Base-by-base conservation (phyloP, 768 basidiomycete species). In the Pholiota microspora region DNA sequence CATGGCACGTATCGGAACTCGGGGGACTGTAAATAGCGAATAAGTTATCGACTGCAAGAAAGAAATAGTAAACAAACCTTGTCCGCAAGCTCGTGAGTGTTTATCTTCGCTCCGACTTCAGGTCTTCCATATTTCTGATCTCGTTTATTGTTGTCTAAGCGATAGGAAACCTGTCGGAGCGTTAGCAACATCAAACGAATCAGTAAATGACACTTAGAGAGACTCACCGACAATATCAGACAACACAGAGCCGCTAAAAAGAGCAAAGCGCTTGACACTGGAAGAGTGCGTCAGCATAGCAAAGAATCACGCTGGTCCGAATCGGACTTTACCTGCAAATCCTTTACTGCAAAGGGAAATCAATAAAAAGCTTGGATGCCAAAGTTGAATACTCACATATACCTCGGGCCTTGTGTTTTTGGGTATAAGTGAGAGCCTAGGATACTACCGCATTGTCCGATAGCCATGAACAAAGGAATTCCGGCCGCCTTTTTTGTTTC, bases 401-500 rank as follows among this genome's bases (percentile, higher is more conserved):
- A 91, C 34, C 70, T 69, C 1, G 89, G 89, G 0, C 82, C 81
- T 34, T 89, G 82, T 0, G 76, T 74, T 13, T 76, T 70, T 0
- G 88, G 89, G 67, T 82, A 90, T 10, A 91, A 71, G 55, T 89
- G 86, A 0, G 87, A 79, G n/a, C 87, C 88, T n/a, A 88, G 73
- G 45, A 89, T 70, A 56, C 87, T 87, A 10, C 88, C 89, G 48
- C 86, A 83, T 63, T 91, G 89, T 0, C 89, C 89, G 32, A 91
- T 88, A 9, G 86, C 79, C 83, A 89, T 89, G 64, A 89, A 89
- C 70, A 88, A 77, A 7, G 87, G 86, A 28, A 89, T 85, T 0
- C 88, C 88, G 0, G 87, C 82, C 0, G 89, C 88, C 52, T 81
- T 83, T 68, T 91, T 89, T 0, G 85, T 84, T 61, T 91, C 89